Evolutionary conservation across 352 stramenopile genomes (phyloP).

Genomic region (Pythium rhizo-oryzae): DNA sequence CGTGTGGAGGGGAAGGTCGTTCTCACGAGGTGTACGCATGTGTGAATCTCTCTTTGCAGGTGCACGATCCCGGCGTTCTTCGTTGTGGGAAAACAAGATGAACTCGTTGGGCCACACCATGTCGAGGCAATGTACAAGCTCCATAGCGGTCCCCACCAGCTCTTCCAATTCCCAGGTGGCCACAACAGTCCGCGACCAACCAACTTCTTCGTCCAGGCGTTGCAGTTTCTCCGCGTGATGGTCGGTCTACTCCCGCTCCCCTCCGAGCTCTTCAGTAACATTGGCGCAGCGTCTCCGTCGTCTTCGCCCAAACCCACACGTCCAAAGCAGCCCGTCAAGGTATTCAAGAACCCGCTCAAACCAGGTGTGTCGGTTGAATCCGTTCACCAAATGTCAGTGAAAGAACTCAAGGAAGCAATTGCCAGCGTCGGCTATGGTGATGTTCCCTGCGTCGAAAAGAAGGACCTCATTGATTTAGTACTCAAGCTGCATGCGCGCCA

Average conservation of each 20-base stretch:
- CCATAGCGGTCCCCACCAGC: conserved; percentile 78
- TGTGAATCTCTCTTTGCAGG: conserved; percentile 22
- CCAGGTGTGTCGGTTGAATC: conserved; percentile 56
- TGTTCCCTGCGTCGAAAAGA: conserved; percentile 79
- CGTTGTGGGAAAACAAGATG: conserved; percentile 72
- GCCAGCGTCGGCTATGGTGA: conserved; percentile 72
- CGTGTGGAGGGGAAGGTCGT: not conserved
- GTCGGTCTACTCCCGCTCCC: conserved; percentile 69
- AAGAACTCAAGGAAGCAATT: conserved; percentile 80
- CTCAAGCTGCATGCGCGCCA: conserved; percentile 79
- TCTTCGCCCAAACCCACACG: conserved; percentile 31
- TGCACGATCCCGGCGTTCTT: conserved; percentile 75
- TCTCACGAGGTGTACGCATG: not conserved
- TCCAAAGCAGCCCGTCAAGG: conserved; percentile 41
- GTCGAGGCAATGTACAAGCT: conserved; percentile 71
- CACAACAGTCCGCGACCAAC: conserved; percentile 81
- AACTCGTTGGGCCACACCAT: conserved; percentile 78
- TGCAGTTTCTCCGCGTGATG: conserved; percentile 84
- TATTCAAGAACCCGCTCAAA: conserved; percentile 74
- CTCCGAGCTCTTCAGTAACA: conserved; percentile 54
- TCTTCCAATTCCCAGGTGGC: conserved; percentile 79
- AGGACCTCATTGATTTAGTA: conserved; percentile 82
- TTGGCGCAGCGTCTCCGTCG: conserved; percentile 25
- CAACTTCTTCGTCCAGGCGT: conserved; percentile 77
- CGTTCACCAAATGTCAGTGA: conserved; percentile 74